Percentiles rank a stretch among this genome's conserved stretches.
Conservation (phyloP, 139 green algal genomes). For the Chlamydomonas sp. region DNA sequence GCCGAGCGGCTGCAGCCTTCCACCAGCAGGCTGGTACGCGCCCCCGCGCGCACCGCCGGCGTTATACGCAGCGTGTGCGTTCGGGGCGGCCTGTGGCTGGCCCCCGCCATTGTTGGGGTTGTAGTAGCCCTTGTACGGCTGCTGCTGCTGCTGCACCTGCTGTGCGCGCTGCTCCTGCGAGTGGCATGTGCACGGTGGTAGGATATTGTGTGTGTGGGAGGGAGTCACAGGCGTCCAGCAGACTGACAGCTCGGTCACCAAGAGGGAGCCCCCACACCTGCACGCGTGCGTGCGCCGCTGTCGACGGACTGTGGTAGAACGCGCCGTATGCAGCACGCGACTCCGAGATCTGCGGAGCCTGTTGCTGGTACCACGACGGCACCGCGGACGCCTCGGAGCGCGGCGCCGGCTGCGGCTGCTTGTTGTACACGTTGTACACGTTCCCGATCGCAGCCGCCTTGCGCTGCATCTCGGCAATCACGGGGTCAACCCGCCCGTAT, state of each 20-base stretch:
- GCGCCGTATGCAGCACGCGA: slow-evolving; percentile 40
- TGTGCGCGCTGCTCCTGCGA: no score
- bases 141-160: not conserved
- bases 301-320: slow-evolving; percentile 26
- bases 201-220: no score
- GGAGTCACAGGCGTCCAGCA: not conserved
- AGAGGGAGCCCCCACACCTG: not conserved
- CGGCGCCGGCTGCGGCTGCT: not conserved
- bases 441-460: not conserved
- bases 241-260: slow-evolving; percentile 6
- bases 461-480: not conserved
- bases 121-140: slow-evolving; percentile 10
- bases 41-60: not conserved
- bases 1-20: no score
- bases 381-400: not conserved
- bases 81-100: not conserved
- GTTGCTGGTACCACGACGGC: not conserved
- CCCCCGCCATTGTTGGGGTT: slow-evolving; percentile 8
- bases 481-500: not conserved
- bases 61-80: not conserved
- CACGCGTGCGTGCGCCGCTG: not conserved
- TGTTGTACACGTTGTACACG: not conserved
- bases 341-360: slow-evolving; percentile 9
- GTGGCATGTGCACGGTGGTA: no score
- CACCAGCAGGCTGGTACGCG: not conserved